Evolutionary conservation across 495 filamentous ascomycete genomes (phyloP), one percentile per base, ranked within the genome.

Genomic region (Haplographium delicatum): DNA sequence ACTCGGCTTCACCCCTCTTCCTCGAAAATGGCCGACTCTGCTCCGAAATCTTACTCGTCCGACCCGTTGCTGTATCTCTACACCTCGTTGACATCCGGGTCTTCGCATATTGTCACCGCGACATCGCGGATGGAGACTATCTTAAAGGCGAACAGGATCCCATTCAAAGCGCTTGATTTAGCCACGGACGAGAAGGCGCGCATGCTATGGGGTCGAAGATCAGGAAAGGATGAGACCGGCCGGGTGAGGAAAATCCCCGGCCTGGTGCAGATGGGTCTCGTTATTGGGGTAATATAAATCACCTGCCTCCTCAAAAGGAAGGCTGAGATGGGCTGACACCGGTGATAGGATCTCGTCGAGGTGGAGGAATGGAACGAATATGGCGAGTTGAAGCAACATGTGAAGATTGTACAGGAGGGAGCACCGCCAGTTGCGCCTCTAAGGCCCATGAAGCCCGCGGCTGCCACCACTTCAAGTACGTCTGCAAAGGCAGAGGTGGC

Each of bases 351-450:
- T 63, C 73, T 96, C 20, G 88, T 95, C 50, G 79, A 96, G 62
- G 79, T 96, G 48, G 93, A 98, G 71, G 93, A 97, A 63, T 97
- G 94, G 94, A 98, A 98, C 68, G 93, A 98, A 60, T 95, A 91
- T 62, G 91, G 87, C 62, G 93, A 97, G 71, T 76, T 98, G 47
- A 91, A 93, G 64, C 79, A 93, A 65, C 80, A 87, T 51, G 74
- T 96, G 47, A 84, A 63, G 35, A 69, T 78, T 68, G 71, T 72
- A 50, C 65, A 64, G 71, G n/a, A n/a, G n/a, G n/a, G n/a, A n/a
- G n/a, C n/a, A n/a, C n/a, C n/a, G n/a, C n/a, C n/a, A n/a, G n/a
- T n/a, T n/a, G 57, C 58, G 25, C 56, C 67, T 23, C 55, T 60
- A 44, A 52, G 46, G 30, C 58, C 59, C 35, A 58, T 56, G 26